Evolutionary conservation across 1,284 basidiomycete genomes (phyloP), one percentile per base, ranked within the genome.

Genomic region (Bothia castanella): DNA sequence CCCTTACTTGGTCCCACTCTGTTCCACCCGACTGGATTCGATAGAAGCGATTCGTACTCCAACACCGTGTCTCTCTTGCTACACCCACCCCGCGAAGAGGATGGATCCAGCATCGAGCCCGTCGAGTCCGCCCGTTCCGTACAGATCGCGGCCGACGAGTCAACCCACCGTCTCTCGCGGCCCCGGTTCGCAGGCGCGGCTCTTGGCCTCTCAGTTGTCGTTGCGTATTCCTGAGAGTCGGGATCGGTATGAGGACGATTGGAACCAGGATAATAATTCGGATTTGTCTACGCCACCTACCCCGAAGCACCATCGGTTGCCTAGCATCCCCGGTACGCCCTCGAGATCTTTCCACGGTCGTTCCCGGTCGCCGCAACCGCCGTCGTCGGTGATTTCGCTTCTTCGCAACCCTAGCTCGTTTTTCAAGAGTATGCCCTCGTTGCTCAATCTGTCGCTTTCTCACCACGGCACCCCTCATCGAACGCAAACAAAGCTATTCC

Each of bases 371-470:
- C 64, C 64, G 40, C 64, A 69, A 21, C 66, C 67, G 2, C 67
- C 66, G 6, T 62, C 67, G n/a, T 66, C 64, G 0, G 64, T 66
- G 10, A 66, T 69, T 39, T 69, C 64, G 32, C 47, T 66, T 29
- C 54, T 66, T 21, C 66, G 64, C n/a, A 69, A 69, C 27, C 66
- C 64, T 16, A 69, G 55, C 45, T 66, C 64, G 11, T 66, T 69
- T 44, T 67, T 69, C 23, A 69, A 69, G 65, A 67, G 66, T 31
- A 61, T 65, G 12, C 60, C 64, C 1, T 65, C 68, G 40, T 35
- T 66, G 1, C 54, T 64, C 17, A 68, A 62, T 36, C 20, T 66
- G 16, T 66, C 64, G 1, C 64, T 63, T 3, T 66, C 64, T 17
- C 63, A 62, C n/a, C 66, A 69, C 31, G 68, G 68, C 38, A 65